phyloP scores from a whole-genome alignment of 225 moss, liverwort and hornwort genomes.

The Rhytidiadelphus loreus region DNA sequence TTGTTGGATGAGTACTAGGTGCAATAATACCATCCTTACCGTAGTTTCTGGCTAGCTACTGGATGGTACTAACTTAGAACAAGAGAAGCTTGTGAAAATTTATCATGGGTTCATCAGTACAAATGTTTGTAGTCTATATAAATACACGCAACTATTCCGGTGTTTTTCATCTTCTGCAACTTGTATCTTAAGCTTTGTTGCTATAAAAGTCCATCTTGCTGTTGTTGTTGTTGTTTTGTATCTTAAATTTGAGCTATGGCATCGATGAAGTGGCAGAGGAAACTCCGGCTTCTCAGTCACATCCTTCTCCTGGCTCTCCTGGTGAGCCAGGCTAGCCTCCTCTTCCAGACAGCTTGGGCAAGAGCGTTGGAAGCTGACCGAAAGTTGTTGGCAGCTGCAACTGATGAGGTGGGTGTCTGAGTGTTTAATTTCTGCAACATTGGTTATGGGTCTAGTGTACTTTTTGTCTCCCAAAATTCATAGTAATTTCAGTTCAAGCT shows the following conservation, averaged over 20 bases:
- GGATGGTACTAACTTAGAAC: background rate
- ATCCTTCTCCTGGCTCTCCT: slow-evolving; percentile 2
- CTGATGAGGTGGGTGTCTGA: background rate
- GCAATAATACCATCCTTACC: background rate
- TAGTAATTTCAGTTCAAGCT: too few relatives aligned
- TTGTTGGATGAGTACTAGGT: slow-evolving; percentile 13
- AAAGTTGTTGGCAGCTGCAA: background rate
- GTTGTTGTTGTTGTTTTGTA: background rate
- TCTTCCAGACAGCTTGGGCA: background rate
- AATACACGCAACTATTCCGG: background rate
- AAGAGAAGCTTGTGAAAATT: slow-evolving; percentile 12
- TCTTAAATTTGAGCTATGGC: background rate
- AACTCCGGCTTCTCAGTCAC: background rate
- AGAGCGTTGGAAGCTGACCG: background rate
- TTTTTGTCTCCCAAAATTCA: too few relatives aligned
- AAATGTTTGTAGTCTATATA: background rate
- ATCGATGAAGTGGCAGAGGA: background rate
- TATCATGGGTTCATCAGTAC: too few relatives aligned
- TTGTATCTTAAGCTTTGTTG: too few relatives aligned
- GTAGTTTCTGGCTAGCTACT: background rate
- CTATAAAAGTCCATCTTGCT: too few relatives aligned
- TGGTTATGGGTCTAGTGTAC: too few relatives aligned
- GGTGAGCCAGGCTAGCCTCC: background rate
- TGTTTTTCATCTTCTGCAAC: too few relatives aligned
- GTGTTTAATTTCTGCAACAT: too few relatives aligned